These are phyloP conservation scores for Hypoxylon rickii DNA, from an alignment of 495 filamentous ascomycete species.

Conservation along the genomic window DNA sequence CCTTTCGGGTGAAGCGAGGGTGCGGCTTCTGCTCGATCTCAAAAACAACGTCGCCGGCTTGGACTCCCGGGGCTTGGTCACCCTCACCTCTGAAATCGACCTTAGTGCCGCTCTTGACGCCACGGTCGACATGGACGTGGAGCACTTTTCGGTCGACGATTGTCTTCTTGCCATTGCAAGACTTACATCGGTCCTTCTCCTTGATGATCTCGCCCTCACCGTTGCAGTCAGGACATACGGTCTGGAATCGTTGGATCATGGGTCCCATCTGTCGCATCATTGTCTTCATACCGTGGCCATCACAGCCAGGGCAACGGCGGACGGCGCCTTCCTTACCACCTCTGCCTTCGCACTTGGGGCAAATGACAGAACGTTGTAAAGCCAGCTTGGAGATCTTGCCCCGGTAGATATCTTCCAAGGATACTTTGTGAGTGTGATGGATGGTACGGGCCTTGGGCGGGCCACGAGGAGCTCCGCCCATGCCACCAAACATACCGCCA, in stretches of 20 bases:
- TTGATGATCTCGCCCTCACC: slow-evolving; percentile 96
- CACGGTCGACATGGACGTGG: slow-evolving; percentile 95
- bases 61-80: slow-evolving; percentile 91
- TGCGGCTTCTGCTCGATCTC: slow-evolving; percentile 99
- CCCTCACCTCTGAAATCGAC: slow-evolving; percentile 96
- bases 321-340: slow-evolving; percentile 98
- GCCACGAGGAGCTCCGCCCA: slow-evolving; percentile 79
- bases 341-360: slow-evolving; percentile 89
- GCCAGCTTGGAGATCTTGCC: slow-evolving; percentile 98
- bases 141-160: slow-evolving; percentile 96
- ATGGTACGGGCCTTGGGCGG: slow-evolving; percentile 96
- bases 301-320: slow-evolving; percentile 85
- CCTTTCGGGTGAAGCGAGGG: slow-evolving; percentile 89
- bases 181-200: slow-evolving; percentile 95
- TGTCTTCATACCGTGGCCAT: slow-evolving; percentile 96
- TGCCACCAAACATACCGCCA: slow-evolving; percentile 83
- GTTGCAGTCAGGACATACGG: slow-evolving; percentile 96
- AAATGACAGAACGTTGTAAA: slow-evolving; percentile 96
- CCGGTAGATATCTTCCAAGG: slow-evolving; percentile 95
- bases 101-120: slow-evolving; percentile 90
- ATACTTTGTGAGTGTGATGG: slow-evolving; percentile 96
- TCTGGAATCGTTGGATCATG: slow-evolving; percentile 99
- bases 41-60: slow-evolving; percentile 94
- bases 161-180: slow-evolving; percentile 95
- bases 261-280: slow-evolving; percentile 99